Evolutionary conservation across 2,329 filamentous ascomycete genomes (phyloP), one percentile per base, ranked within the genome.

Genomic region (Alternaria sp.): DNA sequence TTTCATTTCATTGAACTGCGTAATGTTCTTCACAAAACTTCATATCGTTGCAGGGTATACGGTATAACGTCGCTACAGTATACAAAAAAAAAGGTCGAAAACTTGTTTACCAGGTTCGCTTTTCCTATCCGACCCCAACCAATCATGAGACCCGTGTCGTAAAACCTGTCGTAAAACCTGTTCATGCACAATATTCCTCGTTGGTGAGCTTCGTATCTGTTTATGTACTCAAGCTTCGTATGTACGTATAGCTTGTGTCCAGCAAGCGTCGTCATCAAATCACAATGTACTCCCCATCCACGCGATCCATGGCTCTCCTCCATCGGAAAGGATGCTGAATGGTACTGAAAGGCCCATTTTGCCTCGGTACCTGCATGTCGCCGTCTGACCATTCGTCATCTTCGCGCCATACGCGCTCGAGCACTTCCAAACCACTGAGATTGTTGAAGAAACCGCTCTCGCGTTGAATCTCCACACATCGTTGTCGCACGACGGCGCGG

Each of bases 401-500:
- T 49, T 83, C 84, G 11, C 83, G 82, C 93, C 94, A 97, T 14
- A 96, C 85, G 69, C 88, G 88, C 81, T 97, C 93, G 40, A 97
- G 79, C 4, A 97, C 87, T 70, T 95, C 91, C 26, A 97, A 83
- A 7, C 91, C 92, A 6, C 90, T 90, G 39, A 96, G 84, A 74
- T 97, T 97, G 79, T 97, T 97, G 83, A 93, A 91, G 79, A 97
- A 97, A 1, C 93, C 93, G 53, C 90, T 94, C 65, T 94, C 90
- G 29, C 88, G 86, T 83, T 94, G 93, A 65, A 97, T 94, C 72
- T 94, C 92, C 42, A 88, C 84, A 79, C 92, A 96, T 68, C 93
- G 89, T 65, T 87, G 84, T 52, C 93, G 87, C 51, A 97, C 90
- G 58, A 93, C 86, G 56, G 86, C 86, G 63, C 93, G 90, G 71